Percentiles rank a stretch among this genome's conserved stretches.
Conservation (phyloP, 2,329 filamentous ascomycete species). For the Penicillium concentricum region DNA sequence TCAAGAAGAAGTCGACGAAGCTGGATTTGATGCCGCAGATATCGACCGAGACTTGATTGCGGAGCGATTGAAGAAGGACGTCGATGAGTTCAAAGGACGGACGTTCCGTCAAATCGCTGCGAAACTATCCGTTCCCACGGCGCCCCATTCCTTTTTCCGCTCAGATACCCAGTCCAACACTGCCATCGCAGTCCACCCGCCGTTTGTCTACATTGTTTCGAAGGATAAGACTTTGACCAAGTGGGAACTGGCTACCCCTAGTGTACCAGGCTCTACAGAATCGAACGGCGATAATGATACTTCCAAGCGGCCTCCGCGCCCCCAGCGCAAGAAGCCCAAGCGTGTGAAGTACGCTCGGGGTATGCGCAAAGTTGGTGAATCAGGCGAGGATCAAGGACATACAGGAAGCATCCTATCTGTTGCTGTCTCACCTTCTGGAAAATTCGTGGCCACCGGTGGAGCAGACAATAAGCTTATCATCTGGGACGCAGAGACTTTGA, state of each 20-base stretch:
- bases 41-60: constrained; percentile 92
- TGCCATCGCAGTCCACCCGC: constrained; percentile 72
- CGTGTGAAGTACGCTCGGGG: constrained; percentile 51
- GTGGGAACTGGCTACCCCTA: constrained; percentile 70
- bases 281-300: constrained; percentile 63
- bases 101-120: constrained; percentile 78
- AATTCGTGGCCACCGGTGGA: constrained; percentile 87
- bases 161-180: constrained; percentile 77
- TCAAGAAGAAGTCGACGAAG: constrained; percentile 75
- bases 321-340: constrained; percentile 46
- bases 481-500: constrained; percentile 78
- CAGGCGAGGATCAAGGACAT: constrained; percentile 64
- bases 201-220: constrained; percentile 82
- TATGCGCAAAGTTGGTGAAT: constrained; percentile 41
- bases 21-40: constrained; percentile 89
- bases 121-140: constrained; percentile 67
- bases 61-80: constrained; percentile 85
- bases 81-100: constrained; percentile 85
- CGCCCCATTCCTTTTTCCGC: constrained; percentile 70
- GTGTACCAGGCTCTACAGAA: constrained; percentile 36
- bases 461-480: constrained; percentile 81
- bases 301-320: constrained; percentile 58
- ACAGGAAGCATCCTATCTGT: constrained; percentile 77
- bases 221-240: constrained; percentile 85
- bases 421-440: constrained; percentile 83